These are phyloP conservation scores for Rhizopogon roseolus DNA, from an alignment of 768 basidiomycete genomes.

Conservation along the genomic window DNA sequence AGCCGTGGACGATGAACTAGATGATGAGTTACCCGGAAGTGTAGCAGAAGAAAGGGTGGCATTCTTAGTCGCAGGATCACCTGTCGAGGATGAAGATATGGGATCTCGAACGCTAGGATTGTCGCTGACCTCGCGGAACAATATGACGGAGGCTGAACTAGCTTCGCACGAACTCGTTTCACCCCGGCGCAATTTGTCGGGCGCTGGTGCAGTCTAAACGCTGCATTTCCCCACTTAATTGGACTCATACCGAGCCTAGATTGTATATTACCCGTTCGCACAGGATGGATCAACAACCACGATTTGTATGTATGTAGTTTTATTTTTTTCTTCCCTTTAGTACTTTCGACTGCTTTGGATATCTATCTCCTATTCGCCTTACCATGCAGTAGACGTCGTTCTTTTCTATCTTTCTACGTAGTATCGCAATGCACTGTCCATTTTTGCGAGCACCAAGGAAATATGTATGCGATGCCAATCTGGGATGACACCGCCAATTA, in stretches of 20 bases:
- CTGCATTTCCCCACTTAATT: background rate
- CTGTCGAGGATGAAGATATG: conserved; percentile 12
- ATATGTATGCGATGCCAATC: background rate
- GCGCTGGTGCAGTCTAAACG: conserved; percentile 8
- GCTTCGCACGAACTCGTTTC: conserved; percentile 9
- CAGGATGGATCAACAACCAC: background rate
- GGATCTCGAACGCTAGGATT: conserved; percentile 7
- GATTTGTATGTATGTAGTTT: conserved; percentile 14
- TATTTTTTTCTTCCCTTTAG: conserved; percentile 13
- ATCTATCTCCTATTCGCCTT: conserved; percentile 4
- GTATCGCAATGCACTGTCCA: conserved; percentile 1
- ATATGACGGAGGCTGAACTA: conserved; percentile 48
- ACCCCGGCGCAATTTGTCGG: conserved; percentile 8
- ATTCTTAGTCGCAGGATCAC: conserved; percentile 39
- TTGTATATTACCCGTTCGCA: background rate
- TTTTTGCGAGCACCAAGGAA: conserved; percentile 4
- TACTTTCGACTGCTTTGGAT: conserved; percentile 10
- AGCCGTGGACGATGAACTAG: conserved; percentile 53
- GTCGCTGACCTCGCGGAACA: conserved; percentile 13
- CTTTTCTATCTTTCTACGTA: conserved; percentile 2
- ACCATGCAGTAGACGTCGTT: conserved; percentile 6
- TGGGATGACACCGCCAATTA: background rate
- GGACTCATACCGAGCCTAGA: conserved; percentile 1
- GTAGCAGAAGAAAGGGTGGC: conserved; percentile 48
- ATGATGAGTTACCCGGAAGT: conserved; percentile 29